These are phyloP conservation scores for Septoria linicola DNA, from an alignment of 2,329 filamentous ascomycete genomes.

Conservation along the genomic window DNA sequence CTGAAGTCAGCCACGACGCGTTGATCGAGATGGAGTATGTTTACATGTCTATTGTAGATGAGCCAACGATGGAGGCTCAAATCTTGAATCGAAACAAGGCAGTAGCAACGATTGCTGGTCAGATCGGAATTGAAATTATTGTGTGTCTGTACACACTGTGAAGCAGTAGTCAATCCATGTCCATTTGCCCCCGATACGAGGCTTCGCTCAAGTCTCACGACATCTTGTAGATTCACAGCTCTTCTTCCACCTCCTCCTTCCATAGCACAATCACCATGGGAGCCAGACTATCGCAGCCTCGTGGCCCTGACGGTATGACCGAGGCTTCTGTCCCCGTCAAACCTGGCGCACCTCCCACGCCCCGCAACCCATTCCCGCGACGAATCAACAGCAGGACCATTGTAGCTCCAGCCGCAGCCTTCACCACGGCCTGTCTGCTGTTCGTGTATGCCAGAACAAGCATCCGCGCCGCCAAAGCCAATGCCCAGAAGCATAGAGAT, in stretches of 20 bases:
- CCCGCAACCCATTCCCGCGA: conserved; percentile 33
- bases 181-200: no score
- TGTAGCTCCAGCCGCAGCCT: conserved; percentile 61
- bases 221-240: no score
- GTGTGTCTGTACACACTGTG: no score
- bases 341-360: conserved; percentile 36
- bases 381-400: conserved; percentile 45
- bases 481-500: conserved; percentile 60
- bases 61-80: neutral
- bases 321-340: conserved; percentile 40
- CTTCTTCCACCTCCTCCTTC: neutral
- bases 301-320: conserved; percentile 44
- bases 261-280: conserved; percentile 41
- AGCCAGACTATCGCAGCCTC: conserved; percentile 47
- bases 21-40: neutral
- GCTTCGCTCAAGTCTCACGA: no score
- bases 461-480: conserved; percentile 65
- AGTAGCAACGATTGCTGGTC: no score
- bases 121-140: no score
- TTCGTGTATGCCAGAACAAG: conserved; percentile 64
- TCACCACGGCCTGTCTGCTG: conserved; percentile 61
- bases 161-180: no score
- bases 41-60: neutral
- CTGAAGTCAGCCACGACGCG: neutral
- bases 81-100: no score